phyloP scores from a whole-genome alignment of 148 eudicot genomes.

The Chenopodium album region DNA sequence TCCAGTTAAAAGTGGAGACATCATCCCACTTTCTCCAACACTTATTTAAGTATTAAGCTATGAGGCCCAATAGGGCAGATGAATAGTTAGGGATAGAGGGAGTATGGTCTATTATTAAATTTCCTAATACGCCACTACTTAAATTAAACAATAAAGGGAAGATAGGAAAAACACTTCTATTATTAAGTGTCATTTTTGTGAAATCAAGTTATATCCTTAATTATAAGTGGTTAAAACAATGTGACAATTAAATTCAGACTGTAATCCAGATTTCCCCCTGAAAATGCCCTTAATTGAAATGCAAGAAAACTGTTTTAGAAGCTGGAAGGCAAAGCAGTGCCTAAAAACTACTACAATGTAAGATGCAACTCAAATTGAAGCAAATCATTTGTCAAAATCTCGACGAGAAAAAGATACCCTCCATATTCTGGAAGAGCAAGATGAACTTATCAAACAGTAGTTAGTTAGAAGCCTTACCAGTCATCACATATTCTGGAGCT shows the following conservation, averaged over 20 bases:
- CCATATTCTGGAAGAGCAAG: neutral
- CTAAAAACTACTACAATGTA: neutral
- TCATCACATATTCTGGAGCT: constrained; percentile 86
- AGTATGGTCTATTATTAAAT: too few species aligned
- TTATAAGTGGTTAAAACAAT: neutral
- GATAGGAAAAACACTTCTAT: neutral
- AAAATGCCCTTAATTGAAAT: neutral
- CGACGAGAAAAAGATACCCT: neutral
- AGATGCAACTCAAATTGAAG: neutral
- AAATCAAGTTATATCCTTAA: neutral
- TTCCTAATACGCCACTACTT: neutral
- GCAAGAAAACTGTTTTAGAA: neutral
- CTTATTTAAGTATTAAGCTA: too few species aligned
- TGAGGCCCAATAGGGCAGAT: neutral
- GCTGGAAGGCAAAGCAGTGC: neutral
- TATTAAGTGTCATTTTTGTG: neutral
- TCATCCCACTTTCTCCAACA: too few species aligned
- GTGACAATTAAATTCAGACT: neutral
- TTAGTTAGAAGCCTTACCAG: constrained; percentile 44
- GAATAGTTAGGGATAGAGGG: neutral
- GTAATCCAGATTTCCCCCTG: neutral
- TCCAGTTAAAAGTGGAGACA: too few species aligned
- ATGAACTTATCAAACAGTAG: neutral
- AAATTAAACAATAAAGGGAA: too few species aligned
- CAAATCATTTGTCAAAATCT: neutral